A percentile compares a stretch with the other conserved stretches of the same genome.
Evolutionary conservation across 2,329 filamentous ascomycete genomes (phyloP).

Genomic region (Venturia pyrina): DNA sequence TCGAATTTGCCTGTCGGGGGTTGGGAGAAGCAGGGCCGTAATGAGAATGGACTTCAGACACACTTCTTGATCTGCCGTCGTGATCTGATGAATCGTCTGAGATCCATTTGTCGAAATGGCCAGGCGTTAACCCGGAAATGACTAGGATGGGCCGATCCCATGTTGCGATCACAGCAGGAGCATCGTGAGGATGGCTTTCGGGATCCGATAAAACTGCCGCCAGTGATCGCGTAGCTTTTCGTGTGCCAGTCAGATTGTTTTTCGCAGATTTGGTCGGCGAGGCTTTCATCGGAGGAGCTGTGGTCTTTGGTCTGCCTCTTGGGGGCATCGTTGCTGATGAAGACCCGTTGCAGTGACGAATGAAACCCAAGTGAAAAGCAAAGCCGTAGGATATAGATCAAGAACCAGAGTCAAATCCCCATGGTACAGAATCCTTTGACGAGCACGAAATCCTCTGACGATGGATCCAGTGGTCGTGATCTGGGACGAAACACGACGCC

Average conservation of each 20-base stretch:
- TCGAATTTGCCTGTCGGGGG: not conserved
- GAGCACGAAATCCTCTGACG: not conserved
- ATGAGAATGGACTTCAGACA: conserved; percentile 3
- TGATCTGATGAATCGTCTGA: not conserved
- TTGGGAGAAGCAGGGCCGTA: not conserved
- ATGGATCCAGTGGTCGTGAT: not conserved
- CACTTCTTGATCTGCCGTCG: not conserved
- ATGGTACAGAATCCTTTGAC: not conserved
- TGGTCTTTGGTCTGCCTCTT: not conserved
- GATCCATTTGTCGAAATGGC: conserved; percentile 1
- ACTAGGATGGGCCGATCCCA: conserved; percentile 5
- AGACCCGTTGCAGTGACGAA: not conserved
- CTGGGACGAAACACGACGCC: not conserved
- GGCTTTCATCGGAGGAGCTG: not conserved
- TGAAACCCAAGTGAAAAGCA: not conserved
- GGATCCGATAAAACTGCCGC: not conserved
- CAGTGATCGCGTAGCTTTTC: conserved; percentile 2
- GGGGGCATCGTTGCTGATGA: not conserved
- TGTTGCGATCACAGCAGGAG: not conserved
- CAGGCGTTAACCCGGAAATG: conserved; percentile 6
- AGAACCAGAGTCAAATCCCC: not conserved
- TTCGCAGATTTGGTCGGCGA: not conserved
- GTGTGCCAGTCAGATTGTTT: not conserved
- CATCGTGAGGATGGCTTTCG: not conserved
- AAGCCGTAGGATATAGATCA: not conserved